A percentile compares a stretch with the other conserved stretches of the same genome.
Conservation (phyloP, 257 asterid genomes). For the Solanum clarkiae region DNA sequence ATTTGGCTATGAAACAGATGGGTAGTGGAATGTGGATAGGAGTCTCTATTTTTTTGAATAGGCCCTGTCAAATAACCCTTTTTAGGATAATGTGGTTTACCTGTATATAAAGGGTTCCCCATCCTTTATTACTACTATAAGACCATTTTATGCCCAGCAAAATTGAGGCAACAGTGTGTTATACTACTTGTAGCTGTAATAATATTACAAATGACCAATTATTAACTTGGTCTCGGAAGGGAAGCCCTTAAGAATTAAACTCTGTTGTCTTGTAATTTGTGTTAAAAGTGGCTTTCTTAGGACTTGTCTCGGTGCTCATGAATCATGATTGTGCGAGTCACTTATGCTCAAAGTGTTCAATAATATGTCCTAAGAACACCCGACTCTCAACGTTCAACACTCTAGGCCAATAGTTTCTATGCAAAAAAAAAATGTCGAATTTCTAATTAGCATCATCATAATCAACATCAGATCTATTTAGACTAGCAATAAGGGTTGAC, state of each 20-base stretch:
- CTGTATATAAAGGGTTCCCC: not conserved
- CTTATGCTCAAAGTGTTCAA: not conserved
- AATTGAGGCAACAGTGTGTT: not conserved
- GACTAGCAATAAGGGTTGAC: not conserved
- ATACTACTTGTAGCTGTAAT: not conserved
- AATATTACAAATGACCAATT: not conserved
- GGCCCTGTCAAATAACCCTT: not conserved
- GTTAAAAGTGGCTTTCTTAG: not conserved
- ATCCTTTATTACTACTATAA: not conserved
- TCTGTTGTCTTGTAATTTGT: not conserved
- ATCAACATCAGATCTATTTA: not conserved
- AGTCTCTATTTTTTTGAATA: slow-evolving; percentile 6
- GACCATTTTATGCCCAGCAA: slow-evolving; percentile 1
- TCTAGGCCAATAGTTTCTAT: not conserved
- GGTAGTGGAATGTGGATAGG: not conserved
- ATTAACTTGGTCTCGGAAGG: not conserved
- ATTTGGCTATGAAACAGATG: slow-evolving; percentile 7
- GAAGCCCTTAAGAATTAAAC: not conserved
- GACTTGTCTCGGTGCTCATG: not conserved
- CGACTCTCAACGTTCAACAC: not conserved
- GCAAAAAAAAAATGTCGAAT: not conserved
- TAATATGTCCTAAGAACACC: not conserved
- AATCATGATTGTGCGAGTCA: not conserved
- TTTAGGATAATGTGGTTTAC: not conserved
- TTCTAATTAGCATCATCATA: not conserved